These are phyloP conservation scores for Fusarium torreyae DNA, from an alignment of 2,329 filamentous ascomycete genomes.

Conservation along the genomic window DNA sequence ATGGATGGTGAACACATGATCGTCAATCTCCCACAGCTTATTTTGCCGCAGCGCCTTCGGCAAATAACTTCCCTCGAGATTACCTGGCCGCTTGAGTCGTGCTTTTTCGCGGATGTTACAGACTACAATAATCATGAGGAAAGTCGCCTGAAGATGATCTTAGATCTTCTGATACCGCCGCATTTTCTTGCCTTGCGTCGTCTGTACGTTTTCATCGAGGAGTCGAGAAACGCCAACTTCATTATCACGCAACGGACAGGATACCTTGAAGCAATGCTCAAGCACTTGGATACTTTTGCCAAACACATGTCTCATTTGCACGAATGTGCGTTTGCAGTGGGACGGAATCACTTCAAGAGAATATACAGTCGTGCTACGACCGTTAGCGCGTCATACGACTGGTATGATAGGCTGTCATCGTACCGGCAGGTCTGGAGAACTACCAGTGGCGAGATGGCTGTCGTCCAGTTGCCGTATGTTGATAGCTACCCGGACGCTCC, in stretches of 20 bases:
- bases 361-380: too few species aligned
- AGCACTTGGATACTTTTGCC: background rate
- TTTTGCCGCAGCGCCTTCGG: background rate
- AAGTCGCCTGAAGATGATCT: background rate
- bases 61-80: background rate
- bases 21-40: background rate
- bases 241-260: too few species aligned
- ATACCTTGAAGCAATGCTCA: background rate
- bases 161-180: too few species aligned
- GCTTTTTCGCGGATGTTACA: background rate
- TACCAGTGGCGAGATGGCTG: background rate
- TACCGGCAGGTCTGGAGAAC: constrained; percentile 2
- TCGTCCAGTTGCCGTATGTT: background rate
- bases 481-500: constrained; percentile 2
- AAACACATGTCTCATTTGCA: background rate
- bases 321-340: background rate
- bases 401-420: background rate
- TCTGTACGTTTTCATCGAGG: constrained; percentile 5
- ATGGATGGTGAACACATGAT: background rate
- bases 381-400: too few species aligned
- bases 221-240: background rate
- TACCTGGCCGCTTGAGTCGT: background rate
- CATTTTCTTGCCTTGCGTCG: too few species aligned
- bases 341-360: background rate
- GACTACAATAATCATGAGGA: background rate